These are phyloP conservation scores for Didymella pinodella DNA, from an alignment of 2,329 filamentous ascomycete genomes.

Conservation along the genomic window DNA sequence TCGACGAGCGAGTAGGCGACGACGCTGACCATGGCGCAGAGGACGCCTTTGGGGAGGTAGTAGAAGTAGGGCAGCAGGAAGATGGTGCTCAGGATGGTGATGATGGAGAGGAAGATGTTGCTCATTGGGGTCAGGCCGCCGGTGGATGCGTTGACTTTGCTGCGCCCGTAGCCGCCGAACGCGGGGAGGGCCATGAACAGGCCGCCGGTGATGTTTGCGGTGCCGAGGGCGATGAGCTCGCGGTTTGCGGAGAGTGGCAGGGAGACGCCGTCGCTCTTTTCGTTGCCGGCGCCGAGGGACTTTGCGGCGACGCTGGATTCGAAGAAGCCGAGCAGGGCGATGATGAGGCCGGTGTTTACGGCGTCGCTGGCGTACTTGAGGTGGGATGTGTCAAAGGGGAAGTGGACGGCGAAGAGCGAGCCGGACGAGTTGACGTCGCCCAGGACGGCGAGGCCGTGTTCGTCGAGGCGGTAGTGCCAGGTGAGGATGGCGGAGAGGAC, in stretches of 20 bases:
- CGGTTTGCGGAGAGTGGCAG: slow-evolving; percentile 89
- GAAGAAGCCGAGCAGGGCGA: slow-evolving; percentile 96
- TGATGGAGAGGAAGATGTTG: slow-evolving; percentile 82
- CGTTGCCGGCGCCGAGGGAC: slow-evolving; percentile 68
- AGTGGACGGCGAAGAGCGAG: slow-evolving; percentile 79
- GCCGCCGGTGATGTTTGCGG: slow-evolving; percentile 88
- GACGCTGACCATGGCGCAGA: slow-evolving; percentile 93
- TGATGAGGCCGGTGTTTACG: slow-evolving; percentile 90
- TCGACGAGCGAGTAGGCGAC: slow-evolving; percentile 95
- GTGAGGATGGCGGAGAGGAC: slow-evolving; percentile 82
- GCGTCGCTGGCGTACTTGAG: slow-evolving; percentile 85
- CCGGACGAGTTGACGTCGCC: slow-evolving; percentile 80
- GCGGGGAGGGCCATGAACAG: slow-evolving; percentile 92
- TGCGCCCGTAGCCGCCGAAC: slow-evolving; percentile 95
- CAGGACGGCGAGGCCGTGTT: slow-evolving; percentile 80
- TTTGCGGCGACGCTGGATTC: slow-evolving; percentile 97
- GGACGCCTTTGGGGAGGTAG: slow-evolving; percentile 94
- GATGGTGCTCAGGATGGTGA: slow-evolving; percentile 81
- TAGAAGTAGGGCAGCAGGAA: slow-evolving; percentile 92
- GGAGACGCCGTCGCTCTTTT: slow-evolving; percentile 69
- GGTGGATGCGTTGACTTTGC: slow-evolving; percentile 92
- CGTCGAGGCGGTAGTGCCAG: slow-evolving; percentile 79
- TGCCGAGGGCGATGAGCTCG: slow-evolving; percentile 88
- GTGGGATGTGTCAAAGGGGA: slow-evolving; percentile 79
- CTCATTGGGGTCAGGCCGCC: slow-evolving; percentile 94